Base-by-base conservation (phyloP, 164 flowering plant genomes). In the Sextonia rubra region DNA sequence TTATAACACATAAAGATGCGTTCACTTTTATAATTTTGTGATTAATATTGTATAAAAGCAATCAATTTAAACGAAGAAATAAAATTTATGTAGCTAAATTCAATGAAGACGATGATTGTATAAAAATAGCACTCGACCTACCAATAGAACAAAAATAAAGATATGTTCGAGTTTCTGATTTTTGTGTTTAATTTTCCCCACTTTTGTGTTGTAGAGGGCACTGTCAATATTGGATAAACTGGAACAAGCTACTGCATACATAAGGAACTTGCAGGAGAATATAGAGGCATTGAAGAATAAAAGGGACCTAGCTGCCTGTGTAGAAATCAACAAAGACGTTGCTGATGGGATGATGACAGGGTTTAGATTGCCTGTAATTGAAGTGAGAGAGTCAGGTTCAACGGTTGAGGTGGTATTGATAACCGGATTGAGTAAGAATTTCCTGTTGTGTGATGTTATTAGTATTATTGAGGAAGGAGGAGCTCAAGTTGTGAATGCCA, bases 401-500 rank as follows among this genome's bases (percentile, higher is more conserved):
- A 32, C 60, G 26, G 37, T 86, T 17, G 82, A 89, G 67, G 86
- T 89, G 68, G 68, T 72, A 48, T 25, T 89, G 73, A 74, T 87
- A 0, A 81, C 66, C 64, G 85, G 84, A 15, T 29, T 80, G 64
- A 63, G 68, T 3, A 82, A 79, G 71, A 83, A 83, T 30, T 81
- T 85, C 76, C 78, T 68, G 82, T 52, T 83, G 9, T 74, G 60
- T 75, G 74, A 86, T 71, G 82, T 85, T 3, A 77, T 88, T 4
- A 70, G 74, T 56, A 68, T 83, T 71, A 77, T 88, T 64, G 79
- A 82, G 32, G 81, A 84, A 77, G 86, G 81, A 82, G 88, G 90
- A 64, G 86, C 85, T 66, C 83, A 80, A 56, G 88, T 87, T 27
- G 77, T 84, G 8, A 78, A 73, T 64, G 86, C 86, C 47, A 83